A percentile compares a stretch with the other conserved stretches of the same genome.
phyloP scores from a whole-genome alignment of 345 rosid species.

The Bruguiera sexangula region DNA sequence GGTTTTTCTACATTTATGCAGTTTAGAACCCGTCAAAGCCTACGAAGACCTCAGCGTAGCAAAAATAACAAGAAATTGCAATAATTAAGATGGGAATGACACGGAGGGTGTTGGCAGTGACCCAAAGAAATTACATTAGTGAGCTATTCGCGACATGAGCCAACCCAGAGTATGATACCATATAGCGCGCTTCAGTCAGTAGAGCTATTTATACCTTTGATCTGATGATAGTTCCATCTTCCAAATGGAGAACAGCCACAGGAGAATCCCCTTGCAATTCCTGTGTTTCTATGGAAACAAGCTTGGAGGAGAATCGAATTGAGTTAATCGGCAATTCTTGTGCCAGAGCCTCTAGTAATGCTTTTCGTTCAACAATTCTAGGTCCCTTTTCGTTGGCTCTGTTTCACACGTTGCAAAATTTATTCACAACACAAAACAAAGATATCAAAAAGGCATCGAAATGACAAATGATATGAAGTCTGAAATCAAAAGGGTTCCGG shows the following conservation, averaged over 20 bases:
- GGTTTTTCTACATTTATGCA: no score
- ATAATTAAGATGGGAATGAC: background rate
- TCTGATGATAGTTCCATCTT: constrained; percentile 33
- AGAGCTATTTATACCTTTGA: constrained; percentile 25
- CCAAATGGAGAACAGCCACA: constrained; percentile 18
- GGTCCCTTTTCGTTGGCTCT: background rate
- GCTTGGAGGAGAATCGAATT: constrained; percentile 35
- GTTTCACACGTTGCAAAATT: background rate
- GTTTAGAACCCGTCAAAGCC: background rate
- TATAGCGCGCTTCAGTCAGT: no score
- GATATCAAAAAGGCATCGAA: background rate
- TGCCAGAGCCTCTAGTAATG: constrained; percentile 30
- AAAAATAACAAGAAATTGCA: background rate
- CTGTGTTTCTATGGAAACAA: constrained; percentile 20
- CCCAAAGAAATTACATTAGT: background rate
- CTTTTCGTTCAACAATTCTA: constrained; percentile 24
- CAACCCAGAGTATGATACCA: no score
- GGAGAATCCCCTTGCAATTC: constrained; percentile 8
- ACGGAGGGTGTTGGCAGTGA: background rate
- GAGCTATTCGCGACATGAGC: background rate
- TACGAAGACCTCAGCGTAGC: background rate
- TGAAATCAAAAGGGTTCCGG: background rate
- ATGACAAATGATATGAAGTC: background rate
- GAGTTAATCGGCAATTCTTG: constrained; percentile 28
- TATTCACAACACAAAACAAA: background rate